Evolutionary conservation across 345 rosid species (phyloP), one percentile per base, ranked within the genome.

Genomic region (Microthlaspi erraticum): DNA sequence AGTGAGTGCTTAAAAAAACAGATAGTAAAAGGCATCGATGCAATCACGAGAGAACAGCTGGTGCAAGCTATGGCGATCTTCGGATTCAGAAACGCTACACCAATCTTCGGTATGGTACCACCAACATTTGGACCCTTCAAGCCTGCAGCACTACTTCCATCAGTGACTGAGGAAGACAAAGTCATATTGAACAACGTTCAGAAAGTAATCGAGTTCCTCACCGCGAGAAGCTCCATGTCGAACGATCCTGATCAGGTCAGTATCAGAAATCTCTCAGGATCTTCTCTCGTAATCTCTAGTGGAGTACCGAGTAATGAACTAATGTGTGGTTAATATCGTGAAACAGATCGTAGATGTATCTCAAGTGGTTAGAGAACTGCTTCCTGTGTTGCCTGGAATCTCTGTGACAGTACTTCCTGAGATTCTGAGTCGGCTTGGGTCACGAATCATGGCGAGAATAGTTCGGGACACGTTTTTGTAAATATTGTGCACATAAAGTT

Each of bases 1-100:
- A 0, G 26, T 10, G 29, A 38, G 61, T 13, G 29, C 59, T 43
- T 26, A 8, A 26, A 10, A n/a, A 56, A 65, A 70, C 87, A 93
- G 98, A 86, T 93, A 73, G 98, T 93, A 20, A 93, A 91, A 81
- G 94, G 96, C 51, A 88, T 93, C 7, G 98, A 93, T 78, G 98
- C 98, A 29, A 82, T 91, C 66, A 82, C 96, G 10, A 87, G 98
- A 78, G 96, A 93, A 72, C 97, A 93, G 81, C 79, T 93, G 44
- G 89, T 90, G 48, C 93, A 81, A 77, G 53, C 87, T 42, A 77
- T 86, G 87, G 90, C 87, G 5, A 36, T 85, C 60, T 81, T 90
- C 9, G 98, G 96, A 31, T 46, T 88, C 50, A 52, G 85, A 70
- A 90, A 84, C 78, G 68, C 83, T 19, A 66, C 73, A 34, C 96